phyloP scores from a whole-genome alignment of 352 stramenopile species.

The Phytopythium aichiense region DNA sequence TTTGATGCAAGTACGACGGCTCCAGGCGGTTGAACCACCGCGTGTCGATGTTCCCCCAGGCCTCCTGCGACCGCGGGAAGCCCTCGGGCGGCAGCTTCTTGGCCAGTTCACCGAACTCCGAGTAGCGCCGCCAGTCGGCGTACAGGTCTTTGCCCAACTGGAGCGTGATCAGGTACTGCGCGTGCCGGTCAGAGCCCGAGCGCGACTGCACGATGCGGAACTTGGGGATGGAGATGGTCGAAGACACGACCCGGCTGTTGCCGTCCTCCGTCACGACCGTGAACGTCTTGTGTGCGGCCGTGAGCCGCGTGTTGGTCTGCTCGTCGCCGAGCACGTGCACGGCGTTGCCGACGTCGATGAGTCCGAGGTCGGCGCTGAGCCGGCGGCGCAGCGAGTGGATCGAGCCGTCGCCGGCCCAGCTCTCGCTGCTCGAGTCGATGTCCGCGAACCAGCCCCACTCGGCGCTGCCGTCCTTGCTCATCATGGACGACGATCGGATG shows the following conservation, averaged over 20 bases:
- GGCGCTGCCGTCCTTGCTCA: slow-evolving; percentile 74
- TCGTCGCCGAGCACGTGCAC: slow-evolving; percentile 81
- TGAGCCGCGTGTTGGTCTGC: slow-evolving; percentile 79
- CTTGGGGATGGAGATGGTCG: slow-evolving; percentile 81
- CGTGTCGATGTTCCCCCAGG: slow-evolving; percentile 76
- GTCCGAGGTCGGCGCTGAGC: slow-evolving; percentile 64
- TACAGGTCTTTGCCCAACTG: slow-evolving; percentile 86
- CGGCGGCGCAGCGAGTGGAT: slow-evolving; percentile 58
- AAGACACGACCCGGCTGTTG: slow-evolving; percentile 74
- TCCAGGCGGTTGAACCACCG: slow-evolving; percentile 87
- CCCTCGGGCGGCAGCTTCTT: slow-evolving; percentile 69
- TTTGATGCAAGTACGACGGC: slow-evolving; percentile 84
- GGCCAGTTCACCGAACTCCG: slow-evolving; percentile 80
- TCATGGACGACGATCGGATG: slow-evolving; percentile 60
- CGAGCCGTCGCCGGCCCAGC: slow-evolving; percentile 65
- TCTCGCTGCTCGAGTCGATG: slow-evolving; percentile 85
- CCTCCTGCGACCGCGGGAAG: slow-evolving; percentile 56
- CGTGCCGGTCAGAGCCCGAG: slow-evolving; percentile 73
- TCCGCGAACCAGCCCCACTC: slow-evolving; percentile 89
- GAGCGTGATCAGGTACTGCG: slow-evolving; percentile 86
- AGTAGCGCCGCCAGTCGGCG: slow-evolving; percentile 85
- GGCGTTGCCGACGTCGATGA: slow-evolving; percentile 55
- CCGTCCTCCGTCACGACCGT: slow-evolving; percentile 61
- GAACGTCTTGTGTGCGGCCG: slow-evolving; percentile 85
- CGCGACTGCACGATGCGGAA: slow-evolving; percentile 87